phyloP scores from a whole-genome alignment of 805 yeast species.

The Sugiyamaella chiloensis region DNA sequence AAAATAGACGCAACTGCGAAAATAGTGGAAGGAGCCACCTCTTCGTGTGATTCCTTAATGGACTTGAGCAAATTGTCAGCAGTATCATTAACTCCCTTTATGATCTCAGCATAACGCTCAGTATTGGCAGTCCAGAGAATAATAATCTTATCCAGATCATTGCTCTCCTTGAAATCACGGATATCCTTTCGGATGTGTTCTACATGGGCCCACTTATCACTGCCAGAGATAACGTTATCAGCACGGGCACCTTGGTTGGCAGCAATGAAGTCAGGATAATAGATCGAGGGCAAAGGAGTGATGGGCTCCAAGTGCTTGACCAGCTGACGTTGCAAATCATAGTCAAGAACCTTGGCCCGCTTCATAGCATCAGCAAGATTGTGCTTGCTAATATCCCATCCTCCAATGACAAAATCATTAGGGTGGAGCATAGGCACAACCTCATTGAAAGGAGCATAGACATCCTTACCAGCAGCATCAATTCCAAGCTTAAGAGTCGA shows the following conservation, averaged over 20 bases:
- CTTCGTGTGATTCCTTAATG: conserved; percentile 74
- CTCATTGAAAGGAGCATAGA: conserved; percentile 88
- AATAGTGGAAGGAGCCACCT: conserved; percentile 88
- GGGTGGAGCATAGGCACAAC: conserved; percentile 86
- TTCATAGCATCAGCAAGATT: conserved; percentile 74
- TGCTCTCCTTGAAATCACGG: conserved; percentile 64
- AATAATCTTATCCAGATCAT: conserved; percentile 79
- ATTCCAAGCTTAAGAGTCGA: conserved; percentile 88
- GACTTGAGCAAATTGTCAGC: conserved; percentile 72
- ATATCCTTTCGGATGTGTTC: conserved; percentile 83
- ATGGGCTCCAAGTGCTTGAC: conserved; percentile 56
- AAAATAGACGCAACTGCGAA: conserved; percentile 92
- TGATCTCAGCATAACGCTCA: conserved; percentile 80
- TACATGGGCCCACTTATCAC: conserved; percentile 84
- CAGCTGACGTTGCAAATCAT: conserved; percentile 75
- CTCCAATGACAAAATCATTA: conserved; percentile 83
- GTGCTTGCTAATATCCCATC: conserved; percentile 87
- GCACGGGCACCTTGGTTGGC: conserved; percentile 92
- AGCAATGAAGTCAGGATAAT: conserved; percentile 96
- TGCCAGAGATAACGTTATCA: conserved; percentile 71
- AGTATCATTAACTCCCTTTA: conserved; percentile 82
- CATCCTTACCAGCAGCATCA: conserved; percentile 76
- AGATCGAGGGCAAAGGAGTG: conserved; percentile 77
- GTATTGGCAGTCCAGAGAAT: conserved; percentile 98
- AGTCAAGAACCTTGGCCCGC: conserved; percentile 84